Evolutionary conservation across 768 basidiomycete species (phyloP), one percentile per base, ranked within the genome.

Genomic region (Trametes elegans): DNA sequence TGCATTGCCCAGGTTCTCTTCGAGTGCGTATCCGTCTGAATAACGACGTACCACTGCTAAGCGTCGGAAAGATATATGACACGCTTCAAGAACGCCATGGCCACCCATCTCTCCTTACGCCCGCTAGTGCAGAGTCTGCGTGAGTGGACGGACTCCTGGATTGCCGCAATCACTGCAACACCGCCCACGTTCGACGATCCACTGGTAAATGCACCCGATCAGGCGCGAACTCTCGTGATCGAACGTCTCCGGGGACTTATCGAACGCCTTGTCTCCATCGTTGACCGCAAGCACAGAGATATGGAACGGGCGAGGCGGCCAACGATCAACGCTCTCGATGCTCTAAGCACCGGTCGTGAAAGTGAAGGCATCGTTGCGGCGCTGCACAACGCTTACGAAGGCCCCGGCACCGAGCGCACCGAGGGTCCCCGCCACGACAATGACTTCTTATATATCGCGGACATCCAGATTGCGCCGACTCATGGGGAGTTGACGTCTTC

Each of bases 391-490:
- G 43, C 57, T 19, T 62, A 62, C 48, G 56, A 55, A 14, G 60
- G 60, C 24, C 63, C 53, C 10, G 55, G 58, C 23, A 31, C 63
- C 0, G 64, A 78, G 2, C 77, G 80, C 9, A 28, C 48, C 2
- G 76, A 71, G 0, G 84, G 84, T 0, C 74, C 77, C 0, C 77
- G 88, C 1, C 87, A 90, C 52, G 81, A 90, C 62, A 90, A 89
- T 47, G 88, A 89, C 59, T 73, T 68, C 36, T 65, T 71, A 24
- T 76, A 84, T 27, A 83, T 89, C 8, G 29, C 63, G 2, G 70
- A 81, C 5, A 87, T 91, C 36, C 74, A 81, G 18, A 77, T 89
- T 42, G 81, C 83, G 0, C 89, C 89, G 0, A 90, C 89, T 0
- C 77, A 87, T 39, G 67, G 75, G 3, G 89, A 92, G 62, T 74